Percentiles rank a stretch among this genome's conserved stretches.
These are phyloP conservation scores for Ganoderma leucocontextum DNA, from an alignment of 1,284 basidiomycete genomes.

Conservation along the genomic window DNA sequence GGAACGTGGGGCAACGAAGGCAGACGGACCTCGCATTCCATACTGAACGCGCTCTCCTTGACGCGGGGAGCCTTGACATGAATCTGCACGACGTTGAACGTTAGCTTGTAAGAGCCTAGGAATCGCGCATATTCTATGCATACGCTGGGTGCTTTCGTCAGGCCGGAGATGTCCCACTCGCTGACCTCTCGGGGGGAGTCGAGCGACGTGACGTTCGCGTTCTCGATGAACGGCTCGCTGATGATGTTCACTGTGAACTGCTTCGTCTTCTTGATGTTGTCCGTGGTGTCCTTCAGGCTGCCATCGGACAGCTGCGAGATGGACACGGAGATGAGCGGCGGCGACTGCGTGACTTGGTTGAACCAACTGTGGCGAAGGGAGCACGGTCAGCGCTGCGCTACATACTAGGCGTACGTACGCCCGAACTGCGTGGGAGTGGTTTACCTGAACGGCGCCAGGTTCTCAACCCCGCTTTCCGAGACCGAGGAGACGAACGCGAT, in stretches of 20 bases:
- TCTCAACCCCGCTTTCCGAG: constrained; percentile 61
- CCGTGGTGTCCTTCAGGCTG: constrained; percentile 70
- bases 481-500: constrained; percentile 79
- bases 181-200: constrained; percentile 71
- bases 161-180: constrained; percentile 79
- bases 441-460: constrained; percentile 74
- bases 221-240: constrained; percentile 77
- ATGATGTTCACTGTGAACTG: constrained; percentile 83
- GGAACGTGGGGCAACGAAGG: constrained; percentile 11
- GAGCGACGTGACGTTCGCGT: constrained; percentile 73
- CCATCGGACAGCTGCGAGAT: constrained; percentile 51
- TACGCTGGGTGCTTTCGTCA: constrained; percentile 70
- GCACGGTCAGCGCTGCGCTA: not conserved
- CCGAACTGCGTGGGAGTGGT: constrained; percentile 6
- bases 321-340: constrained; percentile 72
- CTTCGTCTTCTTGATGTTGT: constrained; percentile 72
- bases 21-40: constrained; percentile 71
- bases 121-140: constrained; percentile 11
- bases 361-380: constrained; percentile 55
- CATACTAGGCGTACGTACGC: not conserved
- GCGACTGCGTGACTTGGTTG: constrained; percentile 68
- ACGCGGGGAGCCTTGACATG: constrained; percentile 72
- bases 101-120: not conserved
- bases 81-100: constrained; percentile 20
- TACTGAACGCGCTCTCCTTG: constrained; percentile 73